These are phyloP conservation scores for Amesomyces nigricolor DNA, from an alignment of 2,329 filamentous ascomycete species.

Conservation along the genomic window DNA sequence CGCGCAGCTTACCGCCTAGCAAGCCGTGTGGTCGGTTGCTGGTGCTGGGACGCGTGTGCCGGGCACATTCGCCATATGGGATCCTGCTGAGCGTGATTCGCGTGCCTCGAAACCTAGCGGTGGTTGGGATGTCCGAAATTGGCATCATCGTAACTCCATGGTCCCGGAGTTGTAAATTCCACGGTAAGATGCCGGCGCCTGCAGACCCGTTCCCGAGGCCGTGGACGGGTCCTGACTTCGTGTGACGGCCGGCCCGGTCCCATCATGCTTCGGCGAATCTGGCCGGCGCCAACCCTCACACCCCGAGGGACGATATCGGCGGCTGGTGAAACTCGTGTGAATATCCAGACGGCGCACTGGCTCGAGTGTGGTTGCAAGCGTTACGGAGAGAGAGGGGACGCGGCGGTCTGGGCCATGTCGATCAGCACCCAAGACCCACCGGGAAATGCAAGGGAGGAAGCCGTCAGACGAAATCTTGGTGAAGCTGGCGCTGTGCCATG, in stretches of 20 bases:
- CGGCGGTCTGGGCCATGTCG: not conserved
- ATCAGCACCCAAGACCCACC: not conserved
- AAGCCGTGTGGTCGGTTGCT: no score
- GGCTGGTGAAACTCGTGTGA: not conserved
- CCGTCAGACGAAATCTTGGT: not conserved
- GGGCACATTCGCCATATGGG: no score
- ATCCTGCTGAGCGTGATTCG: no score
- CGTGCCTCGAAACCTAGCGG: no score
- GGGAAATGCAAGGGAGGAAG: not conserved
- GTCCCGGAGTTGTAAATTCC: no score
- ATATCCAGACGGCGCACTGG: not conserved
- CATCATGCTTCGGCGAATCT: not conserved
- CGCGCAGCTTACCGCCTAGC: no score
- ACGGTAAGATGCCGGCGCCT: no score
- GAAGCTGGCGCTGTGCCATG: not conserved
- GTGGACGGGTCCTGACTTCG: not conserved
- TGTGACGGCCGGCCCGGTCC: conserved; percentile 4
- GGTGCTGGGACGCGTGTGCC: no score
- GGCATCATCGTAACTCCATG: no score
- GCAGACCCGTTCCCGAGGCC: not conserved
- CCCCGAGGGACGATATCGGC: conserved; percentile 2
- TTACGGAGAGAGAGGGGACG: not conserved
- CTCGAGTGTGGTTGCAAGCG: not conserved
- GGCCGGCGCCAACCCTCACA: not conserved
- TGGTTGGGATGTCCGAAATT: no score